A percentile compares a stretch with the other conserved stretches of the same genome.
Conservation (phyloP, 2,329 filamentous ascomycete genomes). For the Cucurbitaria berberidis region DNA sequence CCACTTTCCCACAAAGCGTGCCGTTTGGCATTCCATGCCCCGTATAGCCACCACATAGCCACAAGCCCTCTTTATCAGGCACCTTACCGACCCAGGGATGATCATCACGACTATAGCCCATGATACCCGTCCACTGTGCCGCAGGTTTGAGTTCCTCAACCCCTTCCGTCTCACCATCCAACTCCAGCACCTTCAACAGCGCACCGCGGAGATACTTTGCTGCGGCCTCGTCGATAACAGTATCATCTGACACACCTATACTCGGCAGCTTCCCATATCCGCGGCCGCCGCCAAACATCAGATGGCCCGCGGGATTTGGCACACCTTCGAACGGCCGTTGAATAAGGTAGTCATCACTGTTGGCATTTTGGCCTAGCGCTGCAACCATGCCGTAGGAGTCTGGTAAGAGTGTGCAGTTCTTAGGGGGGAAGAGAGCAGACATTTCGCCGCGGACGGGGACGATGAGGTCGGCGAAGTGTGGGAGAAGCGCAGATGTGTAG, state of each 20-base stretch:
- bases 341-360: conserved; percentile 74
- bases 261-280: conserved; percentile 55
- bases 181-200: conserved; percentile 46
- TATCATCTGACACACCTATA: conserved; percentile 67
- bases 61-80: conserved; percentile 65
- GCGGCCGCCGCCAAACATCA: conserved; percentile 76
- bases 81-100: conserved; percentile 74
- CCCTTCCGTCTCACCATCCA: conserved; percentile 44
- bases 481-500: conserved; percentile 79
- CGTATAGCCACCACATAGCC: conserved; percentile 70
- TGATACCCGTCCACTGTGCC: conserved; percentile 76
- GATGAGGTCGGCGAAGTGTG: conserved; percentile 71
- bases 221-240: conserved; percentile 61
- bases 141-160: conserved; percentile 55
- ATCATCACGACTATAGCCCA: conserved; percentile 72
- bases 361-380: conserved; percentile 51
- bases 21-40: conserved; percentile 80
- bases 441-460: conserved; percentile 80
- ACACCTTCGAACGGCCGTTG: conserved; percentile 64
- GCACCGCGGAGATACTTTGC: conserved; percentile 61
- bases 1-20: conserved; percentile 68
- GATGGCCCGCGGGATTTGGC: conserved; percentile 57
- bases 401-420: conserved; percentile 52
- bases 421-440: conserved; percentile 67
- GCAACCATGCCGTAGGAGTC: conserved; percentile 71